A percentile compares a stretch with the other conserved stretches of the same genome.
Evolutionary conservation across 768 basidiomycete species (phyloP).

Genomic region (Termitomyces sp.): DNA sequence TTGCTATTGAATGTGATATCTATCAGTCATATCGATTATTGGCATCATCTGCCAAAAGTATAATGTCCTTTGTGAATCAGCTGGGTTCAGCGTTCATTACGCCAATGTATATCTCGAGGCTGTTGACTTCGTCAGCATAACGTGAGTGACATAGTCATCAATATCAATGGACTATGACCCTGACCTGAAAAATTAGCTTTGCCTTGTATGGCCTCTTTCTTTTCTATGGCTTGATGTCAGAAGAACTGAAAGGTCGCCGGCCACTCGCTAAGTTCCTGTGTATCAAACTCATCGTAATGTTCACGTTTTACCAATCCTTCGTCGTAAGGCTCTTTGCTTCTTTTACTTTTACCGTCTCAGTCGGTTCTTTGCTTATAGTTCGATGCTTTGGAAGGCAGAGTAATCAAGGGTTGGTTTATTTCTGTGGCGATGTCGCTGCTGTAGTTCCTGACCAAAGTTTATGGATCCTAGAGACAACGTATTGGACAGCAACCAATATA

Average conservation of each 20-base stretch:
- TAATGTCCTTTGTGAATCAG: constrained; percentile 64
- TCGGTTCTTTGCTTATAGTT: constrained; percentile 39
- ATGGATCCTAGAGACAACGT: constrained; percentile 49
- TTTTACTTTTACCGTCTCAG: background rate
- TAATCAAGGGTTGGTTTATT: constrained; percentile 52
- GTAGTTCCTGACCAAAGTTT: background rate
- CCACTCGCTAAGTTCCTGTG: constrained; percentile 83
- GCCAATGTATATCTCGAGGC: constrained; percentile 68
- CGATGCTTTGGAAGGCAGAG: constrained; percentile 53
- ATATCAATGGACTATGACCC: background rate
- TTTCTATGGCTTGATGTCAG: constrained; percentile 78
- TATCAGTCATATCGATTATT: constrained; percentile 55
- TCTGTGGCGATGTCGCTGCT: background rate
- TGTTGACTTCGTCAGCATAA: constrained; percentile 80
- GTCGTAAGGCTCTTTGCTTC: constrained; percentile 39
- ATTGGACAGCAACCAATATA: constrained; percentile 83
- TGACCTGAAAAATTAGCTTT: constrained; percentile 35
- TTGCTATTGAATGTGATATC: background rate
- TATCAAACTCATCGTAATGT: constrained; percentile 85
- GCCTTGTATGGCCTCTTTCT: constrained; percentile 83
- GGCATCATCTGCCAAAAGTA: constrained; percentile 75
- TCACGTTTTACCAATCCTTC: constrained; percentile 85
- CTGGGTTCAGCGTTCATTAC: constrained; percentile 51
- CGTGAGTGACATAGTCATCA: constrained; percentile 33
- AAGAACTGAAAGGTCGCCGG: constrained; percentile 70